phyloP scores from a whole-genome alignment of 1,284 basidiomycete species.

The Ustilago sp. region DNA sequence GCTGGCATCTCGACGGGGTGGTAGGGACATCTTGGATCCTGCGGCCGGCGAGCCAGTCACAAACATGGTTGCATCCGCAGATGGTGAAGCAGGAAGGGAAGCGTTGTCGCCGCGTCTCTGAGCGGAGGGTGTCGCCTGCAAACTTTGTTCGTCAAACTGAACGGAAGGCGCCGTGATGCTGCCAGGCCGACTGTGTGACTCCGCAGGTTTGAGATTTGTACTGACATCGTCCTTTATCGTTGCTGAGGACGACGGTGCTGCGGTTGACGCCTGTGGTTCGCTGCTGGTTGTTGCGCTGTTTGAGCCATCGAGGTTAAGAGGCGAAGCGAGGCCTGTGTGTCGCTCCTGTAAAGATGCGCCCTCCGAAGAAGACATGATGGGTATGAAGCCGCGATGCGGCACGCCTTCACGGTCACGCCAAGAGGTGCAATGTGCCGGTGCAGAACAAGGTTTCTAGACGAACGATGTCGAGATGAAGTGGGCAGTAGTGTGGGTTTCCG shows the following conservation, averaged over 20 bases:
- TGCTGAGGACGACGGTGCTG: conserved; percentile 7
- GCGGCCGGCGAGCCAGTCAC: conserved; percentile 15
- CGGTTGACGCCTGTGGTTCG: conserved; percentile 4
- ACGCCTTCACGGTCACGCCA: conserved; percentile 1
- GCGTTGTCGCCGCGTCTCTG: conserved; percentile 34
- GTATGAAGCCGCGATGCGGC: neutral
- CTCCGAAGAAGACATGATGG: conserved; percentile 22
- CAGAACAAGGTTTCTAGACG: neutral
- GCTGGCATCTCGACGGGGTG: conserved; percentile 18
- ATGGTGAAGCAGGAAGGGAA: conserved; percentile 32
- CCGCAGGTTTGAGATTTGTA: conserved; percentile 23
- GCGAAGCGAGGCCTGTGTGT: conserved; percentile 19
- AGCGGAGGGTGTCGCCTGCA: conserved; percentile 35
- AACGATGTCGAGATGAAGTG: conserved; percentile 1
- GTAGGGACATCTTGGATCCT: conserved; percentile 8
- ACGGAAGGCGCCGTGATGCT: conserved; percentile 45
- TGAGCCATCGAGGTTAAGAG: conserved; percentile 9
- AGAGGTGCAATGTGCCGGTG: neutral
- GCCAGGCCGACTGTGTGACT: conserved; percentile 21
- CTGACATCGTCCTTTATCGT: conserved; percentile 27
- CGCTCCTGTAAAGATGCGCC: conserved; percentile 15
- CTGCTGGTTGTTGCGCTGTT: conserved; percentile 6
- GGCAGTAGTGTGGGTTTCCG: neutral
- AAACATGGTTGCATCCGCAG: conserved; percentile 12
- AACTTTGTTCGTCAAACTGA: conserved; percentile 52